A percentile compares a stretch with the other conserved stretches of the same genome.
These are phyloP conservation scores for Volutella citrinella DNA, from an alignment of 2,329 filamentous ascomycete species.

Conservation along the genomic window DNA sequence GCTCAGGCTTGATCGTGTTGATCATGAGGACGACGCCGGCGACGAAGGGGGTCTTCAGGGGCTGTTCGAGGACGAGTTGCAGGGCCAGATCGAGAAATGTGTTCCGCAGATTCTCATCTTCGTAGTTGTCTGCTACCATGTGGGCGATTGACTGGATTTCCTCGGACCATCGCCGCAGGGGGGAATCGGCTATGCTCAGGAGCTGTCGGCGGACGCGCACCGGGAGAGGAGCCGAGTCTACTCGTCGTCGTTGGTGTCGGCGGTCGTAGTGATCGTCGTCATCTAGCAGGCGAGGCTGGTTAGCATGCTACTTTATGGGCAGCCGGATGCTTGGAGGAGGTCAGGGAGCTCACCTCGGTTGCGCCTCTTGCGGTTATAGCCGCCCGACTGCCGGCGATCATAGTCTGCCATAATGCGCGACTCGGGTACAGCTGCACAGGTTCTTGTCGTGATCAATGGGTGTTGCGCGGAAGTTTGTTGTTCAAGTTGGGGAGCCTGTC, in stretches of 20 bases:
- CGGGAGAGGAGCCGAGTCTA: conserved; percentile 66
- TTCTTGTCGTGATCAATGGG: conserved; percentile 11
- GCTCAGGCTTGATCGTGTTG: conserved; percentile 74
- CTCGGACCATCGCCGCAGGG: conserved; percentile 73
- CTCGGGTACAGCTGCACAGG: conserved; percentile 7
- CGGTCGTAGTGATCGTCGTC: conserved; percentile 79
- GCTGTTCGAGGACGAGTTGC: conserved; percentile 83
- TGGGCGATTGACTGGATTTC: conserved; percentile 74
- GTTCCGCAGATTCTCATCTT: conserved; percentile 74
- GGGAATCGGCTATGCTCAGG: conserved; percentile 77
- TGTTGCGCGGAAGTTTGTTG: conserved; percentile 2
- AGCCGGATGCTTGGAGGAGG: conserved; percentile 4
- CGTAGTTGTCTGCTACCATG: conserved; percentile 76
- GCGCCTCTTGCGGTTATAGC: conserved; percentile 70
- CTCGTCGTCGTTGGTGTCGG: conserved; percentile 69
- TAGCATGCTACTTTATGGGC: conserved; percentile 14
- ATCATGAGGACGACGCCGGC: conserved; percentile 77
- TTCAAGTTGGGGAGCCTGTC: conserved; percentile 2
- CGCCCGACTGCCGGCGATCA: conserved; percentile 51
- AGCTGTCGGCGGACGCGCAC: conserved; percentile 76
- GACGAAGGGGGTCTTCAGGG: conserved; percentile 95
- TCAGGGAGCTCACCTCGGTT: conserved; percentile 61
- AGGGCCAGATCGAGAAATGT: conserved; percentile 71
- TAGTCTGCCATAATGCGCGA: conserved; percentile 49
- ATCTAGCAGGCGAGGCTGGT: conserved; percentile 25